phyloP scores from a whole-genome alignment of 2,329 filamentous ascomycete genomes.

The Fusarium fracticaudum region DNA sequence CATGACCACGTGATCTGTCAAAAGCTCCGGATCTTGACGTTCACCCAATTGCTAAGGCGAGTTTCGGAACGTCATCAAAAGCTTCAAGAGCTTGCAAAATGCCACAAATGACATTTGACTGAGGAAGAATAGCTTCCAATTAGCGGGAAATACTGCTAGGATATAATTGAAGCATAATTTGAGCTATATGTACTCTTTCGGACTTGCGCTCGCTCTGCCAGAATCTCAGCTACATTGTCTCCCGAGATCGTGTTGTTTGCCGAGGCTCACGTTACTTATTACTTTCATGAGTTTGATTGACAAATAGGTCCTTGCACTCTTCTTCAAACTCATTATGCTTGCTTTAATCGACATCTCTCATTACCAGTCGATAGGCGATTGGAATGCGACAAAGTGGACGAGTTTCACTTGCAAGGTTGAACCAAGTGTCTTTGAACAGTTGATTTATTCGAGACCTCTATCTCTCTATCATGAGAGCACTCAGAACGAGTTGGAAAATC shows the following conservation, averaged over 20 bases:
- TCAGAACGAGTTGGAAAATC: neutral
- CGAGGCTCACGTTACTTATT: neutral
- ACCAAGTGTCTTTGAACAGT: neutral
- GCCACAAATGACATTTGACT: neutral
- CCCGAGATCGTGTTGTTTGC: neutral
- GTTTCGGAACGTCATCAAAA: conserved; percentile 20
- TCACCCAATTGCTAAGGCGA: conserved; percentile 27
- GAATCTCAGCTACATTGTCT: neutral
- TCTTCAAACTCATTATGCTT: neutral
- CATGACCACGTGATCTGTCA: conserved; percentile 46
- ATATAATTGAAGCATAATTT: neutral
- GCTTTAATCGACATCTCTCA: neutral
- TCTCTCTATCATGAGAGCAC: neutral
- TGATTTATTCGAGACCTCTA: neutral
- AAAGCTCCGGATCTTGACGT: conserved; percentile 26
- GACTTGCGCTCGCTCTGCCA: neutral
- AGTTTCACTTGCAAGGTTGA: neutral
- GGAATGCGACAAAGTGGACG: too few relatives aligned
- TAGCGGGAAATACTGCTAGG: accelerated
- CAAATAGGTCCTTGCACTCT: neutral
- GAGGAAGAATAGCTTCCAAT: neutral
- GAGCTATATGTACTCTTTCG: neutral
- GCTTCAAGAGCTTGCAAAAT: conserved; percentile 8
- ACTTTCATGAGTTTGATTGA: neutral
- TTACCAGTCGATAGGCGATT: neutral